phyloP scores from a whole-genome alignment of 805 yeast species.

The Torulaspora indica region DNA sequence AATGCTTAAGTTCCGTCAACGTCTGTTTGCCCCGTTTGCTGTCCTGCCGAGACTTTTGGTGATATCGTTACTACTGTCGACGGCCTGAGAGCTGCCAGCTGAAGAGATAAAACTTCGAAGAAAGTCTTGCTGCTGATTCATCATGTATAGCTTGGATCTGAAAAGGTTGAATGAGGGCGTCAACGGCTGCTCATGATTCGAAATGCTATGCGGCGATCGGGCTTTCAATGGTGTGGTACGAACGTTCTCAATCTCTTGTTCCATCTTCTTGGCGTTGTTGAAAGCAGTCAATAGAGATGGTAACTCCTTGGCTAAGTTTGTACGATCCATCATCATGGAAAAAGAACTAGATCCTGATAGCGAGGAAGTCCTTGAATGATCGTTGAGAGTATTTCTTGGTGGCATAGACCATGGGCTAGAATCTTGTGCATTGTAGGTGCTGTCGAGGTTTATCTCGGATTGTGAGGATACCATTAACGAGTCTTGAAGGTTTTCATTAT shows the following conservation, averaged over 20 bases:
- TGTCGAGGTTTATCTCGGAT: not conserved
- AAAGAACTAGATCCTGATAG: conserved; percentile 32
- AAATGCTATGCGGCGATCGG: not conserved
- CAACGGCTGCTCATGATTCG: conserved; percentile 8
- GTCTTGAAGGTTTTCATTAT: conserved; percentile 23
- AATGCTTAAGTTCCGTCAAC: conserved; percentile 2
- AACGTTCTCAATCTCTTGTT: conserved; percentile 43
- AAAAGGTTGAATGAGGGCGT: conserved; percentile 6
- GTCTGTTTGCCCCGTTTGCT: conserved; percentile 4
- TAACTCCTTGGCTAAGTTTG: conserved; percentile 58
- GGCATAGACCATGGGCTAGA: conserved; percentile 3
- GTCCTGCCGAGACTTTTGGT: conserved; percentile 19
- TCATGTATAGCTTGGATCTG: conserved; percentile 13
- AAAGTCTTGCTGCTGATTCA: conserved; percentile 9
- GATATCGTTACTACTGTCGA: conserved; percentile 14
- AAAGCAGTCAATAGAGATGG: conserved; percentile 66
- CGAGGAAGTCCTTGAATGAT: conserved; percentile 21
- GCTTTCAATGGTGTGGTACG: conserved; percentile 7
- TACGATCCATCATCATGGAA: conserved; percentile 42
- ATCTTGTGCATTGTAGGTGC: conserved; percentile 5
- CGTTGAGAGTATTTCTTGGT: conserved; percentile 6
- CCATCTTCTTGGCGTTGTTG: conserved; percentile 54
- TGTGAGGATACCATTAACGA: conserved; percentile 4
- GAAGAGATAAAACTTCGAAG: conserved; percentile 8
- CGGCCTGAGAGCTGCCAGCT: not conserved